These are phyloP conservation scores for Xylariaceae sp. DNA, from an alignment of 2,329 filamentous ascomycete genomes.

Conservation along the genomic window DNA sequence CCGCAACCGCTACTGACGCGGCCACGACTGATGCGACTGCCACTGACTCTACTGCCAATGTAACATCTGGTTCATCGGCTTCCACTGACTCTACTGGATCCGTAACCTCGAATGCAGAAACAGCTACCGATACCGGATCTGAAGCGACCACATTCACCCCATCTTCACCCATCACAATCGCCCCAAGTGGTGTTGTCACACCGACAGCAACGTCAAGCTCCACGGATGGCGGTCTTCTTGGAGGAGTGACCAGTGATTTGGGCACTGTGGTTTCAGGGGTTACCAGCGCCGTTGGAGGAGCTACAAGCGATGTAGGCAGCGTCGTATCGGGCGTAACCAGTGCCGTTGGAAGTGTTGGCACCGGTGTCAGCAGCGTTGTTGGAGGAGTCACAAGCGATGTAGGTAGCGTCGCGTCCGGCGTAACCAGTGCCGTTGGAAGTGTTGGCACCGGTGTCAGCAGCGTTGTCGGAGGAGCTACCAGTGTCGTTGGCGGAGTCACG, in stretches of 20 bases:
- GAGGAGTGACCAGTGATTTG: conserved; percentile 10
- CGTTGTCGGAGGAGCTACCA: not conserved
- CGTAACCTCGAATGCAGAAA: not conserved
- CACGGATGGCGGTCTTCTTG: conserved; percentile 17
- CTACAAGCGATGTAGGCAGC: no score
- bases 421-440: not conserved
- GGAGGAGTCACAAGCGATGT: not conserved
- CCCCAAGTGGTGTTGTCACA: conserved; percentile 24
- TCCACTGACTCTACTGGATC: conserved; percentile 4
- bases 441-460: not conserved
- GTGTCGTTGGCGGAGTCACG: not conserved
- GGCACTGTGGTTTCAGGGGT: conserved; percentile 3
- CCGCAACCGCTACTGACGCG: not conserved
- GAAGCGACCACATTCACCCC: conserved; percentile 8
- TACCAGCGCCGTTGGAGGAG: not conserved
- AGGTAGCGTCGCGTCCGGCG: no score
- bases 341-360: not conserved
- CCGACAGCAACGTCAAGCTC: conserved; percentile 7
- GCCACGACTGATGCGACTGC: not conserved
- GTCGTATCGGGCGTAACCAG: not conserved
- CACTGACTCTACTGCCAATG: not conserved
- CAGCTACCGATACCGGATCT: conserved; percentile 5
- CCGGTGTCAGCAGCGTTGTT: not conserved
- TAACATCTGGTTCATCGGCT: not conserved
- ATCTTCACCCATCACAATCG: conserved; percentile 23